These are phyloP conservation scores for Termitomyces sp. DNA, from an alignment of 768 basidiomycete genomes.

Conservation along the genomic window DNA sequence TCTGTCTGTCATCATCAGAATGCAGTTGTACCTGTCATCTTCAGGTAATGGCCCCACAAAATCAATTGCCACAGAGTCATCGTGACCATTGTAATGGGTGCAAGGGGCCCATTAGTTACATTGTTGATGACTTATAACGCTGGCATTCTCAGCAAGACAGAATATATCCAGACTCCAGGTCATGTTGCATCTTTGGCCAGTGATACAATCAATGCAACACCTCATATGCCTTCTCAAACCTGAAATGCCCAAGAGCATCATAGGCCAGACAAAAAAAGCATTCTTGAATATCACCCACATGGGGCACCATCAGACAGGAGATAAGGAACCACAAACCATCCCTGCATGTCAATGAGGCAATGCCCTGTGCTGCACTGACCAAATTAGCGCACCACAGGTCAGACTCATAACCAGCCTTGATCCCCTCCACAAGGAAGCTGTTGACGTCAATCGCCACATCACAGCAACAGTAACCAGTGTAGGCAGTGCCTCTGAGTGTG, in stretches of 20 bases:
- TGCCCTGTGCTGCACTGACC: no score
- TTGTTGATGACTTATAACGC: slow-evolving; percentile 23
- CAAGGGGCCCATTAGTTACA: background rate
- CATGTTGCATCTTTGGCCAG: slow-evolving; percentile 29
- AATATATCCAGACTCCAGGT: slow-evolving; percentile 5
- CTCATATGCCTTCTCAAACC: slow-evolving; percentile 26
- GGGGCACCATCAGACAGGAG: slow-evolving; percentile 9
- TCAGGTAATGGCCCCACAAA: no score
- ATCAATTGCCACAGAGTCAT: no score
- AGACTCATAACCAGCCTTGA: background rate
- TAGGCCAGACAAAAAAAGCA: slow-evolving; percentile 23
- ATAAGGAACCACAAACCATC: background rate
- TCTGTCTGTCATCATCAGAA: background rate
- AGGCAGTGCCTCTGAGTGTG: background rate
- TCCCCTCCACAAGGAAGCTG: no score
- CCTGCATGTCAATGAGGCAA: no score
- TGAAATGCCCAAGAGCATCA: slow-evolving; percentile 28
- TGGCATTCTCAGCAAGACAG: slow-evolving; percentile 9
- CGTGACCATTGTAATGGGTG: no score
- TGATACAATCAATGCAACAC: no score
- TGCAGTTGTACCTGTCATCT: background rate
- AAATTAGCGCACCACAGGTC: background rate
- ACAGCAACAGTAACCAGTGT: no score
- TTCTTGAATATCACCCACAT: no score
- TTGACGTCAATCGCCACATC: background rate